Evolutionary conservation across 768 basidiomycete species (phyloP).

Genomic region (Termitomyces sp.): DNA sequence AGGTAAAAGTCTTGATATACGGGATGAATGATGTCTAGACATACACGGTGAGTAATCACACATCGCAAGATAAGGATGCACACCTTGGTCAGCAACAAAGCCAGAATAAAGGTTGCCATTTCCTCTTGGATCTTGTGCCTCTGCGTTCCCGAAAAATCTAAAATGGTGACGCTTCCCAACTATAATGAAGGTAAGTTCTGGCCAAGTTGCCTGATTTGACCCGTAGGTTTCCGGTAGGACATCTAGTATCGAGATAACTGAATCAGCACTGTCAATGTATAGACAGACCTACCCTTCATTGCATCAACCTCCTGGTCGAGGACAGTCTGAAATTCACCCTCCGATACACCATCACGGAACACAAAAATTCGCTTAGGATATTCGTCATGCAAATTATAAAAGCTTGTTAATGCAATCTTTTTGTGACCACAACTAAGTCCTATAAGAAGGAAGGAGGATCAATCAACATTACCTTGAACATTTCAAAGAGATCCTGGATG

Average conservation of each 20-base stretch:
- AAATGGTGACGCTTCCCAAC: constrained; percentile 55
- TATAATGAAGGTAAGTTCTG: constrained; percentile 52
- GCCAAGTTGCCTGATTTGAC: constrained; percentile 28
- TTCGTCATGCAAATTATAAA: constrained; percentile 2
- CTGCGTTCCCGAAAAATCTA: constrained; percentile 48
- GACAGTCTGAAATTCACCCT: constrained; percentile 26
- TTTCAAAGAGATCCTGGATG: constrained; percentile 42
- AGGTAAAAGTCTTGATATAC: constrained; percentile 61
- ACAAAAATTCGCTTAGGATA: constrained; percentile 18
- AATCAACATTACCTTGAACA: constrained; percentile 38
- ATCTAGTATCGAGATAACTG: background rate
- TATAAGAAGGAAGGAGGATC: background rate
- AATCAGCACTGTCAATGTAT: background rate
- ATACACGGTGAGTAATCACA: constrained; percentile 16
- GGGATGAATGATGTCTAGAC: constrained; percentile 49
- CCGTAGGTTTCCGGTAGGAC: constrained; percentile 33
- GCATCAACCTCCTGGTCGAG: constrained; percentile 15
- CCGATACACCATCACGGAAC: constrained; percentile 30
- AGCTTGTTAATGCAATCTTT: constrained; percentile 13
- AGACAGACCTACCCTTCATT: constrained; percentile 12
- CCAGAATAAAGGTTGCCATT: constrained; percentile 52
- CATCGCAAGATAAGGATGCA: background rate
- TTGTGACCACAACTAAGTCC: background rate
- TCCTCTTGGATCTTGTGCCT: constrained; percentile 45
- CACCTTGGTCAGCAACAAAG: constrained; percentile 52